Evolutionary conservation across 257 asterid species (phyloP), one percentile per base, ranked within the genome.

Genomic region (Coffea canephora): DNA sequence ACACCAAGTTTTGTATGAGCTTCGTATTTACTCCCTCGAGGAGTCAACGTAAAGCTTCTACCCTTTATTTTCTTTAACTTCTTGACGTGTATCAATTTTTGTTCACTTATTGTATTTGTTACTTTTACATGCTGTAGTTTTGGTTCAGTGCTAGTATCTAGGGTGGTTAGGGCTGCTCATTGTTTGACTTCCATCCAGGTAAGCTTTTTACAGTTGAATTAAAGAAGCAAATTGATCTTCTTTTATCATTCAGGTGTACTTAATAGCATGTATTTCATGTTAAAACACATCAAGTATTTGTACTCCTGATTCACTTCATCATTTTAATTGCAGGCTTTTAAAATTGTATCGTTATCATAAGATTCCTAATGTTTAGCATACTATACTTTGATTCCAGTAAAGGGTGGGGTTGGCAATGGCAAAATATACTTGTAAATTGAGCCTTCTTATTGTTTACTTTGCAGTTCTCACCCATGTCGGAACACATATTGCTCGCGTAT

Each of bases 131-230:
- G 39, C 74, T 89, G 84, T 87, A 95, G 99, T 70, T 95, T 93
- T 82, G 99, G 99, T 54, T 84, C 76, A n/a, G 96, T 95, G 71
- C 88, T 95, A 70, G 91, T 90, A 77, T 95, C 99, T 59, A 90
- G 99, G 72, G 91, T 95, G 15, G 90, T 93, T 75, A 93, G 95
- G 90, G 99, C 99, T 74, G 99, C 99, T 81, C 99, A 95, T 87
- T 95, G 98, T 84, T 91, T 95, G 88, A 95, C 99, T 73, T 93
- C 99, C 25, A 89, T 95, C 84, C 99, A 95, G 97, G 99, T 93
- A 79, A 78, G 90, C 80, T 75, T 15, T 75, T 61, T 82, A 19
- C 83, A 14, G 59, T 77, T 57, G 45, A 69, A 61, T 62, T 76
- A 18, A 61, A 74, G 66, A 41, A 54, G 62, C 77, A 15, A 18